Evolutionary conservation across 805 yeast species (phyloP), one percentile per base, ranked within the genome.

Genomic region (Spathaspora boniae): DNA sequence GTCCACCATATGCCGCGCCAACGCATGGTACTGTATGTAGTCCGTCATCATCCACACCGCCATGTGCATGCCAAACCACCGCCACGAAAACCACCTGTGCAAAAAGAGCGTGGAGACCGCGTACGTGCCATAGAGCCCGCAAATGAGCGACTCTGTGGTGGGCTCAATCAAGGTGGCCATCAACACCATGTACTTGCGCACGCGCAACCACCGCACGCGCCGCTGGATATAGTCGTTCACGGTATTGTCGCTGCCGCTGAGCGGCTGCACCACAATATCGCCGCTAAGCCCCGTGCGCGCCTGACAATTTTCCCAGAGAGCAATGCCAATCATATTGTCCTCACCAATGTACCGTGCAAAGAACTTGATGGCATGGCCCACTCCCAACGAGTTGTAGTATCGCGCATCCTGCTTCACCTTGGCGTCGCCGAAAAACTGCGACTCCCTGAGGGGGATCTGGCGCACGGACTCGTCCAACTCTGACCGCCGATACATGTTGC

Each of bases 271-370:
- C 1, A 80, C 95, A 31, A 78, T 72, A 53, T 87, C 95, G 1
- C 83, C 78, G 1, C 91, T 80, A 69, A 86, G 67, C 0, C 82
- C 88, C 0, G 95, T 85, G 45, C 88, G 65, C 2, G 85, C 82
- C 16, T 49, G 37, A 16, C 84, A 80, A 40, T 54, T 54, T 33
- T 78, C 77, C 95, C 95, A 87, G 12, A 87, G 53, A 1, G 87
- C 85, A 32, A 85, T 86, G 4, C 86, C 95, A 43, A 87, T 87
- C 94, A 86, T 84, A 56, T 87, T 87, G 56, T 87, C 96, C 54
- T 87, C 96, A 5, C 95, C 95, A 50, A 87, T 87, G 54, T 81
- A 88, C 38, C 78, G 66, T 6, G 95, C 78, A 56, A 88, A 87
- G 38, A 78, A 76, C 34, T 78, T 69, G 28, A 88, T 66, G 0